Percentiles rank a stretch among this genome's conserved stretches.
Evolutionary conservation across 202 grass and related monocot species (phyloP).

Genomic region (Musa balbisiana): DNA sequence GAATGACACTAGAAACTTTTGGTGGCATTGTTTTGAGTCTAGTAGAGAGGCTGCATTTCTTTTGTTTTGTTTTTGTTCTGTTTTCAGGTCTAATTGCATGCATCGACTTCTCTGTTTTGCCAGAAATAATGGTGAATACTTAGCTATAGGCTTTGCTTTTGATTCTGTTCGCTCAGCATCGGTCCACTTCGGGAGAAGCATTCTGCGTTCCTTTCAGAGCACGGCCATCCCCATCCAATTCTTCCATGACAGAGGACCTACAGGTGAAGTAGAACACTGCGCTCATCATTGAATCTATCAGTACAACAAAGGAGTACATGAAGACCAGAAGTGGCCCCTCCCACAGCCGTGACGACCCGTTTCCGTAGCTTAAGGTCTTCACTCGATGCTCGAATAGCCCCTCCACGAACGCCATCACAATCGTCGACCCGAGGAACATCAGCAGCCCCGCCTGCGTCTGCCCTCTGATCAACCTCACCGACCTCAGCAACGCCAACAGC

Average conservation of each 20-base stretch:
- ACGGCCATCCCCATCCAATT: slow-evolving; percentile 29
- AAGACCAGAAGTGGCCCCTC: slow-evolving; percentile 82
- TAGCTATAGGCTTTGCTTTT: not conserved
- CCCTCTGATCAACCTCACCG: slow-evolving; percentile 57
- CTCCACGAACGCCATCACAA: slow-evolving; percentile 72
- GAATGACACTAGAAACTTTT: not conserved
- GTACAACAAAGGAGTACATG: slow-evolving; percentile 86
- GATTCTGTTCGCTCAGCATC: not conserved
- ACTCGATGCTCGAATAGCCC: slow-evolving; percentile 97
- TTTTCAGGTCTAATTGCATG: not conserved
- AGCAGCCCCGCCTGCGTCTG: slow-evolving; percentile 85
- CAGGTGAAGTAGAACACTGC: slow-evolving; percentile 93
- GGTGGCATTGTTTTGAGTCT: not conserved
- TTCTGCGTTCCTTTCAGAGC: not conserved
- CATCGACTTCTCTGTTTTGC: not conserved
- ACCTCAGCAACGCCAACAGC: slow-evolving; percentile 45
- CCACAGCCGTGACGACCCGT: slow-evolving; percentile 78
- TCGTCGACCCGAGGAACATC: slow-evolving; percentile 79
- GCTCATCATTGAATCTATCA: slow-evolving; percentile 88
- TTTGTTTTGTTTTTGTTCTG: too few species aligned
- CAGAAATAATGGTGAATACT: not conserved
- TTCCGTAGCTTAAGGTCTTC: slow-evolving; percentile 87
- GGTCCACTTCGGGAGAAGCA: not conserved
- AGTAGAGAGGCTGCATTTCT: not conserved
- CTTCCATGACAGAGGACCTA: slow-evolving; percentile 49